Conservation (phyloP, 495 filamentous ascomycete species). For the Hypoxylon cercidicola region DNA sequence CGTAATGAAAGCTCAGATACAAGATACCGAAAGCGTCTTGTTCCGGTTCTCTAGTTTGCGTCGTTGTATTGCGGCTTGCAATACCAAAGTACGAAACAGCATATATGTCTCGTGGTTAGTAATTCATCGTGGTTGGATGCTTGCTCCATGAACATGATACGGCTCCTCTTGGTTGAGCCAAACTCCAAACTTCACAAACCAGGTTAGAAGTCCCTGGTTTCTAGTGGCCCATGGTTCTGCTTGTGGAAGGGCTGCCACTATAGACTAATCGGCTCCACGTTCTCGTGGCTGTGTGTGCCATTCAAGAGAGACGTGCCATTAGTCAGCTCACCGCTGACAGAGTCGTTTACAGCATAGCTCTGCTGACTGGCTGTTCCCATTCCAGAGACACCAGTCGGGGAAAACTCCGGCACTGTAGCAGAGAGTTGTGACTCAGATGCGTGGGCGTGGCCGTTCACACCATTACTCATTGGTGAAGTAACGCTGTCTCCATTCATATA, state of each 20-base stretch:
- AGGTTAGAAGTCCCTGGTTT: conserved; percentile 19
- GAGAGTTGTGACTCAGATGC: conserved; percentile 69
- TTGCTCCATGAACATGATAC: conserved; percentile 7
- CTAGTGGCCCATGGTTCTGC: conserved; percentile 24
- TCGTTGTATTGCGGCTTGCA: conserved; percentile 1
- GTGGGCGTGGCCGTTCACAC: conserved; percentile 53
- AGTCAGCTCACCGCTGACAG: conserved; percentile 17
- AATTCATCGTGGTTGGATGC: conserved; percentile 1
- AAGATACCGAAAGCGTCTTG: background rate
- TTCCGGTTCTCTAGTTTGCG: background rate
- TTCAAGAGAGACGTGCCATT: conserved; percentile 15
- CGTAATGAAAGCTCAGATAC: conserved; percentile 9
- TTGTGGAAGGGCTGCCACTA: conserved; percentile 14
- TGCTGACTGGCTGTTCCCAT: conserved; percentile 19
- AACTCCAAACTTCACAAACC: background rate
- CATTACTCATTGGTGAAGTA: conserved; percentile 53
- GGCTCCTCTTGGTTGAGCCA: conserved; percentile 3
- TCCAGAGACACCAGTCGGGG: conserved; percentile 55
- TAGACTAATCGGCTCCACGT: conserved; percentile 2
- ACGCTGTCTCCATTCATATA: conserved; percentile 50
- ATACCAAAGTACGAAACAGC: conserved; percentile 4
- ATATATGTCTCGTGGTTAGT: conserved; percentile 6
- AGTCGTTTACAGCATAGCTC: conserved; percentile 5
- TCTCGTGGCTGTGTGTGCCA: conserved; percentile 14
- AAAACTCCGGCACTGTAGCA: conserved; percentile 79